These are phyloP conservation scores for Mimosa bimucronata DNA, from an alignment of 306 rosid genomes.

Conservation along the genomic window DNA sequence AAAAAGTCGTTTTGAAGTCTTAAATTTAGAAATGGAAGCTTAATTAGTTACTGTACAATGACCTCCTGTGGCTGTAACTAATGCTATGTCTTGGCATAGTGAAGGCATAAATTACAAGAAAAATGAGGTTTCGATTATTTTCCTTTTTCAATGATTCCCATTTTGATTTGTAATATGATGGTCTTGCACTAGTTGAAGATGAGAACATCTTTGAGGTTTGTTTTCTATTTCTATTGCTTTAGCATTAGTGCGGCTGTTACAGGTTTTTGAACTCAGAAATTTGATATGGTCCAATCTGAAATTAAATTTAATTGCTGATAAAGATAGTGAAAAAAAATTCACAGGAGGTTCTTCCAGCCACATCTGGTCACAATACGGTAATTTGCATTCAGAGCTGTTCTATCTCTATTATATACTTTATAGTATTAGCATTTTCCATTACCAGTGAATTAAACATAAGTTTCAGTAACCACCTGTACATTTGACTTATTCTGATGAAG, in stretches of 20 bases:
- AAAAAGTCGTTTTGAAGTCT: no score
- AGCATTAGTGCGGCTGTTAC: slow-evolving; percentile 34
- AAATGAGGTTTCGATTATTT: slow-evolving; percentile 69
- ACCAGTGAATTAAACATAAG: slow-evolving; percentile 25
- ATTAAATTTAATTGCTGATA: slow-evolving; percentile 58
- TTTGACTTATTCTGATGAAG: slow-evolving; percentile 37
- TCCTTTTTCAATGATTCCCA: neutral
- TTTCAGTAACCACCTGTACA: slow-evolving; percentile 23
- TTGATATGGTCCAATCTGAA: slow-evolving; percentile 82
- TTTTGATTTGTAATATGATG: slow-evolving; percentile 17
- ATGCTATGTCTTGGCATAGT: slow-evolving; percentile 99
- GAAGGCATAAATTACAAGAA: slow-evolving; percentile 97
- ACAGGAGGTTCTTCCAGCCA: slow-evolving; percentile 65
- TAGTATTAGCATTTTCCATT: slow-evolving; percentile 21
- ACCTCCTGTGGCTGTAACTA: slow-evolving; percentile 99
- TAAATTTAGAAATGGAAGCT: no score
- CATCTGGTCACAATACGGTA: slow-evolving; percentile 83
- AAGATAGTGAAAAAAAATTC: slow-evolving; percentile 45
- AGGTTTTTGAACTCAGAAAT: slow-evolving; percentile 77
- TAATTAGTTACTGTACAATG: slow-evolving; percentile 88
- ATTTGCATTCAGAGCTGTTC: slow-evolving; percentile 14
- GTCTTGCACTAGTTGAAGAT: no score
- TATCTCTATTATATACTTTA: slow-evolving; percentile 12
- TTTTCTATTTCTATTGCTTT: slow-evolving; percentile 21
- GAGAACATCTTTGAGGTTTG: no score